These are phyloP conservation scores for Hymenoscyphus infarciens DNA, from an alignment of 2,329 filamentous ascomycete genomes.

Conservation along the genomic window DNA sequence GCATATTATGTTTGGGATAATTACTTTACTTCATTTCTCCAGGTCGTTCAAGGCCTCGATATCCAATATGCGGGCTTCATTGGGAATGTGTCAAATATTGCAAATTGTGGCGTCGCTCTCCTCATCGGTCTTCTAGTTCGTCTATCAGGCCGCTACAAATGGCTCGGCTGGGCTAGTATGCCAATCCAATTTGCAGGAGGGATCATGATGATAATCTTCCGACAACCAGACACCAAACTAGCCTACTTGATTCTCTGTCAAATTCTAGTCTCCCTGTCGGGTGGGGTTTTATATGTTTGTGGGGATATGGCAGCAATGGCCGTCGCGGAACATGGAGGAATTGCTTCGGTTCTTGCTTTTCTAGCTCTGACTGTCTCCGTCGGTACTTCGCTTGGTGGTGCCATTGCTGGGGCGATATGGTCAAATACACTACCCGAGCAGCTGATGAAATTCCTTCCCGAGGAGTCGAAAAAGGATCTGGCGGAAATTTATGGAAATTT, in stretches of 20 bases:
- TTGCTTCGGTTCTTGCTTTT: conserved; percentile 59
- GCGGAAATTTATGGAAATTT: conserved; percentile 6
- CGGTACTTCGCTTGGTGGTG: conserved; percentile 47
- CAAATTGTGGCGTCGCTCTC: conserved; percentile 44
- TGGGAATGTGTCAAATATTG: conserved; percentile 47
- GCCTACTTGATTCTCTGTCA: conserved; percentile 57
- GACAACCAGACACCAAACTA: conserved; percentile 47
- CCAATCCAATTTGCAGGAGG: conserved; percentile 44
- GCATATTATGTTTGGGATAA: conserved; percentile 49
- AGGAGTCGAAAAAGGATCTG: neutral
- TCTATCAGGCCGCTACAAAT: conserved; percentile 28
- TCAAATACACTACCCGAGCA: neutral
- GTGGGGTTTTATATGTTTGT: conserved; percentile 54
- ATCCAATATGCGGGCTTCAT: conserved; percentile 50
- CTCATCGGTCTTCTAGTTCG: conserved; percentile 46
- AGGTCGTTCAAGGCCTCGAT: conserved; percentile 49
- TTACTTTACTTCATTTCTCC: conserved; percentile 53
- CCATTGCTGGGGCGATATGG: conserved; percentile 58
- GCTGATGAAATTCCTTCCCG: conserved; percentile 2
- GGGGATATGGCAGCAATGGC: conserved; percentile 59
- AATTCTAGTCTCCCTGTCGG: conserved; percentile 56
- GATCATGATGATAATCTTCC: conserved; percentile 57
- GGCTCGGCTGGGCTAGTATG: conserved; percentile 23
- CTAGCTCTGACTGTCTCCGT: conserved; percentile 54
- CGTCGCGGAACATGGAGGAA: conserved; percentile 56